These are phyloP conservation scores for Teratosphaeria epicoccoides DNA, from an alignment of 2,329 filamentous ascomycete genomes.

Conservation along the genomic window DNA sequence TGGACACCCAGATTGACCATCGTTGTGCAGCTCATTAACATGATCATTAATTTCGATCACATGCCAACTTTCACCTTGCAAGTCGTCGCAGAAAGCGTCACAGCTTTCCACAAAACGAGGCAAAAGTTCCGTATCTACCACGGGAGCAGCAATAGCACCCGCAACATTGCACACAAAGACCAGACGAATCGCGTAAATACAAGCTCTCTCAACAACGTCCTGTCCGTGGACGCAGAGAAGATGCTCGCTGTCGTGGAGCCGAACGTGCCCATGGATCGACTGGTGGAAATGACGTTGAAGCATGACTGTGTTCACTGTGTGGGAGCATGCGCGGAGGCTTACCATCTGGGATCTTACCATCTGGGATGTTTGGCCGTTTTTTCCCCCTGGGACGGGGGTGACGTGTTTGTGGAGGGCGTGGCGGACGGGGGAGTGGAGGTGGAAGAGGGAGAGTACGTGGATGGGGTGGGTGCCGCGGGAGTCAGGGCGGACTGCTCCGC, in stretches of 20 bases:
- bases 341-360: slow-evolving; percentile 20
- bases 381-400: slow-evolving; percentile 29
- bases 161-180: slow-evolving; percentile 31
- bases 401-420: slow-evolving; percentile 18
- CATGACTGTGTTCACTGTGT: slow-evolving; percentile 41
- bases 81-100: slow-evolving; percentile 31
- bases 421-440: slow-evolving; percentile 12
- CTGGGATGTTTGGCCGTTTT: slow-evolving; percentile 27
- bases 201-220: slow-evolving; percentile 35
- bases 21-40: too few relatives aligned
- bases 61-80: not conserved
- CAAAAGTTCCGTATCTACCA: slow-evolving; percentile 45
- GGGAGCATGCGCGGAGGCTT: slow-evolving; percentile 15
- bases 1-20: too few relatives aligned
- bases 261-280: slow-evolving; percentile 57
- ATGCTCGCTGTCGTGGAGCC: slow-evolving; percentile 50
- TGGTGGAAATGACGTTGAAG: slow-evolving; percentile 47
- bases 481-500: too few relatives aligned
- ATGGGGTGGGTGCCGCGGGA: slow-evolving; percentile 8
- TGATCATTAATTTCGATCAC: too few relatives aligned
- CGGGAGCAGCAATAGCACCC: slow-evolving; percentile 40
- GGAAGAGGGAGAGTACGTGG: slow-evolving; percentile 22
- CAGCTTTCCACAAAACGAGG: slow-evolving; percentile 36
- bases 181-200: slow-evolving; percentile 38
- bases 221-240: slow-evolving; percentile 32